Evolutionary conservation across 2,329 filamentous ascomycete genomes (phyloP), one percentile per base, ranked within the genome.

Genomic region (Verticillium zaregamsianum): DNA sequence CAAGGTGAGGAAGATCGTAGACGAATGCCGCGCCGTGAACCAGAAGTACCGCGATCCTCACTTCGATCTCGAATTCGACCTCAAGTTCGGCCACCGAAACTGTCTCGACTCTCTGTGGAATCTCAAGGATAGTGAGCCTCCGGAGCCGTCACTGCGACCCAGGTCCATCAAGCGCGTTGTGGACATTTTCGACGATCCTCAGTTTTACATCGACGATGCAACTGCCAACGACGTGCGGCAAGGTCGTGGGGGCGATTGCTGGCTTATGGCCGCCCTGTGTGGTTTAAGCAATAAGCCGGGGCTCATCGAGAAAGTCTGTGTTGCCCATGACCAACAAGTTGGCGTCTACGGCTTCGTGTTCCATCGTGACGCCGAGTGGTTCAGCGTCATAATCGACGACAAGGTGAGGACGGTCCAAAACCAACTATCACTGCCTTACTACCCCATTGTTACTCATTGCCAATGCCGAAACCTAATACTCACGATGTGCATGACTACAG

Each of bases 341-440:
- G 91, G 91, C 14, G 90, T 94, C 1, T 95, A 95, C 67, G 92
- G 92, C 1, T 95, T 95, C 66, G 90, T 95, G 12, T 94, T 95
- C 70, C 86, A 90, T 73, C 84, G 91, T 66, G 91, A 94, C 67
- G 90, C 90, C 23, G 90, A 91, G 72, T 94, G 90, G 82, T 77
- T 82, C 65, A 84, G 80, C 1, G 82, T 83, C 70, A 82, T 85
- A 66, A 82, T 85, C 49, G 83, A 85, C 60, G 83, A 86, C 68
- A 83, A 83, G 66, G 76, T 79, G 66, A 60, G 68, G 15, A 23
- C 9, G n/a, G 20, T 9, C 23, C 45, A 1, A 9, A 25, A 4
- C 31, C 20, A 15, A 31, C 52, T 2, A 14, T 12, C 37, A 32
- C n/a, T 11, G n/a, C 6, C 60, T 0, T 57, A 7, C 15, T 39